Evolutionary conservation across 2,329 filamentous ascomycete species (phyloP).

Genomic region (Fusarium sp.): DNA sequence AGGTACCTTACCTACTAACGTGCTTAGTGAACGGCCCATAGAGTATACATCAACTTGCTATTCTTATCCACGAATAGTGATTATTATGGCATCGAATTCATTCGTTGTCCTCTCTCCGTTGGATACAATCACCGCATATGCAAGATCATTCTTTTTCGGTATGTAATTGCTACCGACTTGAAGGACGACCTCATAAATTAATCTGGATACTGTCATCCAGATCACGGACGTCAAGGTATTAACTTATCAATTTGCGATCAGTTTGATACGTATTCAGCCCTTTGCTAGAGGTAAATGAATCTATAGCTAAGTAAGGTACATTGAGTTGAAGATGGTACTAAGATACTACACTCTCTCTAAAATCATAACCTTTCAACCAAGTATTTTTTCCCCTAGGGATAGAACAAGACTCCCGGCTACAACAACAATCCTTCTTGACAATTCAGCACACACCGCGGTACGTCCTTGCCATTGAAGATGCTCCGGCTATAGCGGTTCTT

Average conservation of each 20-base stretch:
- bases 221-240: neutral
- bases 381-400: neutral
- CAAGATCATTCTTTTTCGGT: neutral
- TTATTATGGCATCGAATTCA: neutral
- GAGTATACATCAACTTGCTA: neutral
- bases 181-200: neutral
- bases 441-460: neutral
- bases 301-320: neutral
- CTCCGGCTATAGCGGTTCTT: neutral
- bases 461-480: neutral
- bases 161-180: neutral
- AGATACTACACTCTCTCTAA: neutral
- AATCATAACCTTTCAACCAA: neutral
- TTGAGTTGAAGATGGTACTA: neutral
- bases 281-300: neutral
- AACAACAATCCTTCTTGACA: neutral
- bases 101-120: neutral
- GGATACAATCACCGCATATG: neutral
- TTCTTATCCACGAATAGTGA: neutral
- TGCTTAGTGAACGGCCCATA: neutral
- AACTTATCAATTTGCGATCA: neutral
- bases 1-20: no score
- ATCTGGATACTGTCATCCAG: neutral
- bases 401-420: neutral
- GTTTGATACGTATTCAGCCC: neutral